A percentile compares a stretch with the other conserved stretches of the same genome.
Evolutionary conservation across 805 yeast genomes (phyloP).

Genomic region (Candida nitratophila): DNA sequence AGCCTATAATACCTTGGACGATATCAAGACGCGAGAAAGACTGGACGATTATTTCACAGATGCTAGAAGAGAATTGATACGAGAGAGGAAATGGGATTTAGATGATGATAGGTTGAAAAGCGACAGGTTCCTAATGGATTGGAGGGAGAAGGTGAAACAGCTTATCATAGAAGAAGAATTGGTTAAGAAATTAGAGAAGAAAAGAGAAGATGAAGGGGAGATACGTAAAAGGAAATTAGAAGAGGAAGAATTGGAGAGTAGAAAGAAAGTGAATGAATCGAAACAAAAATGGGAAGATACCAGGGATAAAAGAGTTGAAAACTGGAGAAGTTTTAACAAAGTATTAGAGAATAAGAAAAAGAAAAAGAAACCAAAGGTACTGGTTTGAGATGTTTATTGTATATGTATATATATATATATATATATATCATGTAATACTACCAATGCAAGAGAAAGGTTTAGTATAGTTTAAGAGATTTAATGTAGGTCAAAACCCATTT

Average conservation of each 20-base stretch:
- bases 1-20: conserved; percentile 38
- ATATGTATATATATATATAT: too few species aligned
- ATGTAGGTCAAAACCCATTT: too few species aligned
- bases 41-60: conserved; percentile 40
- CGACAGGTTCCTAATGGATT: conserved; percentile 28
- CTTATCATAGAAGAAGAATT: conserved; percentile 40
- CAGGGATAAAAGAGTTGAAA: conserved; percentile 48
- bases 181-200: conserved; percentile 32
- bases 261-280: conserved; percentile 25
- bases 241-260: conserved; percentile 20
- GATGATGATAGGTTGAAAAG: conserved; percentile 30
- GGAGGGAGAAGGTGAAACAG: conserved; percentile 37
- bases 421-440: too few species aligned
- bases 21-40: conserved; percentile 29
- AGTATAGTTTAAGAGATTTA: too few species aligned
- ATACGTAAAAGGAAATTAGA: conserved; percentile 27
- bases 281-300: conserved; percentile 56
- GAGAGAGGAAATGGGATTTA: conserved; percentile 28
- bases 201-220: conserved; percentile 35
- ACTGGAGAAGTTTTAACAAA: conserved; percentile 48
- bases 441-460: too few species aligned
- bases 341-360: conserved; percentile 39
- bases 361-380: conserved; percentile 20
- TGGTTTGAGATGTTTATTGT: neutral
- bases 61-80: conserved; percentile 31